A percentile compares a stretch with the other conserved stretches of the same genome.
These are phyloP conservation scores for Thyridium curvatum DNA, from an alignment of 2,329 filamentous ascomycete species.

Conservation along the genomic window DNA sequence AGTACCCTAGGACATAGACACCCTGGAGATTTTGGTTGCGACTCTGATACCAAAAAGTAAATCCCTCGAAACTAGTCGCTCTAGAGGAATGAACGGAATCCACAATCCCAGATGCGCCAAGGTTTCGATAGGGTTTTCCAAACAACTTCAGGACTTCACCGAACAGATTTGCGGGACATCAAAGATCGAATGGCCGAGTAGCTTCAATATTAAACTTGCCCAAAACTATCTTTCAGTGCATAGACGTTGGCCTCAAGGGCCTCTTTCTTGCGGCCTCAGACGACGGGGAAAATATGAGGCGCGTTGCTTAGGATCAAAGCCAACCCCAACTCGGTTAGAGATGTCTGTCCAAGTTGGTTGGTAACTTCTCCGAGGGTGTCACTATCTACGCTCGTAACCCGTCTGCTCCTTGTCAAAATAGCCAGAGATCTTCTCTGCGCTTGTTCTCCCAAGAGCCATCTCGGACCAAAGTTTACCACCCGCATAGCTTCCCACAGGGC, in stretches of 20 bases:
- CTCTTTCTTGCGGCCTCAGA: conserved; percentile 45
- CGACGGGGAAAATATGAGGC: conserved; percentile 45
- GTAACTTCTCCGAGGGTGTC: conserved; percentile 55
- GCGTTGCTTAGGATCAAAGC: conserved; percentile 20
- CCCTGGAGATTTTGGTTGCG: too few relatives aligned
- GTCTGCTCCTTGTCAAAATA: conserved; percentile 15
- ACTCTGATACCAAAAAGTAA: too few relatives aligned
- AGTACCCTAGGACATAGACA: too few relatives aligned
- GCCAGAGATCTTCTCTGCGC: conserved; percentile 30
- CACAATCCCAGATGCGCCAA: too few relatives aligned
- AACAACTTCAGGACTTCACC: too few relatives aligned
- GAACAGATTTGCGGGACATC: conserved; percentile 44
- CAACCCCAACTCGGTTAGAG: conserved; percentile 46
- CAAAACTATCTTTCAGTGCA: conserved; percentile 42
- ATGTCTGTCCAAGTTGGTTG: conserved; percentile 43
- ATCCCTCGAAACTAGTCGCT: too few relatives aligned
- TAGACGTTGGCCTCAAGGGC: conserved; percentile 49
- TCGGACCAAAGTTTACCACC: conserved; percentile 41
- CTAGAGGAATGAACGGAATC: too few relatives aligned
- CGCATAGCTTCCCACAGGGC: conserved; percentile 53
- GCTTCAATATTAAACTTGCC: conserved; percentile 48
- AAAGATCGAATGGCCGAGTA: conserved; percentile 45
- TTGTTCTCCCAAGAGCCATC: conserved; percentile 21
- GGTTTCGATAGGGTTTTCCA: too few relatives aligned
- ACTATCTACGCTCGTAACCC: conserved; percentile 42